Percentiles rank a stretch among this genome's conserved stretches.
Conservation (phyloP, 2,329 filamentous ascomycete species). For the Alternaria sp. region DNA sequence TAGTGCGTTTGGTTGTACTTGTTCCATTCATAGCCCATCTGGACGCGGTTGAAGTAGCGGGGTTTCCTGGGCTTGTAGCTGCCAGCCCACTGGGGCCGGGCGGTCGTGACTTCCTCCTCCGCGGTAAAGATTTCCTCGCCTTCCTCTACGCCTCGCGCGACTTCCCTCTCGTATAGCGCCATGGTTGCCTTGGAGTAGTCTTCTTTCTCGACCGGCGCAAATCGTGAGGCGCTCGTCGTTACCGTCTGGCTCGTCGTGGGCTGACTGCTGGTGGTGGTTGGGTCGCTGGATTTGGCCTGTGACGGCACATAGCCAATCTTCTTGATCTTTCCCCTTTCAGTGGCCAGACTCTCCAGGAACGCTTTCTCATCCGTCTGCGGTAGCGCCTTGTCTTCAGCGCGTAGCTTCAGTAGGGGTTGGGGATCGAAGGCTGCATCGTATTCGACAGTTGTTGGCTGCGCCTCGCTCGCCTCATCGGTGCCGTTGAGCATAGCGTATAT, state of each 20-base stretch:
- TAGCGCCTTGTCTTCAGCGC: slow-evolving; percentile 66
- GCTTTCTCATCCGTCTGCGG: slow-evolving; percentile 63
- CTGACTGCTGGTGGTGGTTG: slow-evolving; percentile 30
- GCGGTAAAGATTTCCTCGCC: slow-evolving; percentile 95
- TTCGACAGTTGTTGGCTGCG: slow-evolving; percentile 13
- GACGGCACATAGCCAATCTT: slow-evolving; percentile 73
- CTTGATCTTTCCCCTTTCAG: slow-evolving; percentile 65
- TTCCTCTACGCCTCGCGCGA: slow-evolving; percentile 87
- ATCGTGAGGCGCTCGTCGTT: slow-evolving; percentile 67
- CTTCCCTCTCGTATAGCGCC: slow-evolving; percentile 89
- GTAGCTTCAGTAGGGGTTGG: slow-evolving; percentile 69
- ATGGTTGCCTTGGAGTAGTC: slow-evolving; percentile 88
- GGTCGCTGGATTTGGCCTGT: slow-evolving; percentile 51
- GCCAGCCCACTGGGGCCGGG: slow-evolving; percentile 77
- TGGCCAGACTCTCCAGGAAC: slow-evolving; percentile 64
- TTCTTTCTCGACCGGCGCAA: slow-evolving; percentile 72
- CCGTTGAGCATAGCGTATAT: slow-evolving; percentile 54
- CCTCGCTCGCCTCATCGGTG: slow-evolving; percentile 2
- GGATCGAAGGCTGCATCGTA: slow-evolving; percentile 63
- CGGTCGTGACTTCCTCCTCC: slow-evolving; percentile 76
- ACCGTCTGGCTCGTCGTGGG: slow-evolving; percentile 51
- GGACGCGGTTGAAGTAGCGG: slow-evolving; percentile 95
- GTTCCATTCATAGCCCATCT: slow-evolving; percentile 99
- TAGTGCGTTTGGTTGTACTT: slow-evolving; percentile 99
- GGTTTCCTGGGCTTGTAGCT: slow-evolving; percentile 91